Evolutionary conservation across 75 land plant genomes (phyloP).

Genomic region (Pseudotsuga menziesii): DNA sequence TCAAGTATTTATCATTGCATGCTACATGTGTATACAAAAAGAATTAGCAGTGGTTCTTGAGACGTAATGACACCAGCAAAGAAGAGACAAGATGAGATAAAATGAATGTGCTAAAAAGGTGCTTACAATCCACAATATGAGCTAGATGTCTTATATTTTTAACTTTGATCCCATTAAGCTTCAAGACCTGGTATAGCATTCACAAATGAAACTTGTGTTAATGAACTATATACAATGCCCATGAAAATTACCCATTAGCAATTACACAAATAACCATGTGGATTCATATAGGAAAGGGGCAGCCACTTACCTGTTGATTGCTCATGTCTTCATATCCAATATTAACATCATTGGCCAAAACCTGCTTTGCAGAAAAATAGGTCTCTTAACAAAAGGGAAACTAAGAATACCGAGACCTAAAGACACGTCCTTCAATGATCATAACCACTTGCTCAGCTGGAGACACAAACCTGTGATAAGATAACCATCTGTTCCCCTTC

Average conservation of each 20-base stretch:
- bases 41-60: neutral
- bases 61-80: neutral
- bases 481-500: conserved; percentile 90
- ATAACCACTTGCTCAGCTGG: neutral
- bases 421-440: neutral
- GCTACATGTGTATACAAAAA: conserved; percentile 33
- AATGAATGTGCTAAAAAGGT: neutral
- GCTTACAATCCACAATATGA: conserved; percentile 87
- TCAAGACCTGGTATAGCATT: conserved; percentile 52
- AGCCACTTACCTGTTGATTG: conserved; percentile 63
- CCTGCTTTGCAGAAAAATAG: conserved; percentile 34
- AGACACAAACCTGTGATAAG: conserved; percentile 72
- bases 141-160: conserved; percentile 85
- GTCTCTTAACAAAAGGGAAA: neutral
- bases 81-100: neutral
- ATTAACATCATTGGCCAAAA: conserved; percentile 80
- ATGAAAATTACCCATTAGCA: neutral
- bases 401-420: neutral
- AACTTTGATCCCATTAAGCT: conserved; percentile 69
- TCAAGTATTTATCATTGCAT: conserved; percentile 69
- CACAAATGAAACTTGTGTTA: neutral
- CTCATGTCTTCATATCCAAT: conserved; percentile 92
- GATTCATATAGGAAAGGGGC: neutral
- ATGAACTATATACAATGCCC: neutral
- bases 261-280: neutral